Evolutionary conservation across 257 asterid species (phyloP), one percentile per base, ranked within the genome.

Genomic region (Solanum appendiculatum): DNA sequence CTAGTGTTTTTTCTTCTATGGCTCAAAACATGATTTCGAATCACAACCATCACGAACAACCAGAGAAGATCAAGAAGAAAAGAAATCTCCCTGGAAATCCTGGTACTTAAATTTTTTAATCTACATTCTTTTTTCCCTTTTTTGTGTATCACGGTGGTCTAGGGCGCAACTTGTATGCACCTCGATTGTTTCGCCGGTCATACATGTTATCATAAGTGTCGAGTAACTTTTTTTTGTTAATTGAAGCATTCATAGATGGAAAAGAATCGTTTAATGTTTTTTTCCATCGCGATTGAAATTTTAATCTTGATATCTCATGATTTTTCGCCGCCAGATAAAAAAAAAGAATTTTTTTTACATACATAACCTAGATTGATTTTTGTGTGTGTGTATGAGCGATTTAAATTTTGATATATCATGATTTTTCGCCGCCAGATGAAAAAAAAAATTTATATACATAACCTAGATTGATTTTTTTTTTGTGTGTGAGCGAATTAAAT

Each of bases 81-180:
- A 93, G 98, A 87, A 95, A 91, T 69, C 98, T 93, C 88, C 98
- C 98, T 0, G 99, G 98, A 64, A 95, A 95, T 87, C 99, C 99
- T 39, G 99, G 99, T 94, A 86, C 70, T 27, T 9, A 0, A 7
- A 44, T 8, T 8, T 6, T 10, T 40, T 31, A 69, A 70, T 72
- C 3, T 1, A 80, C 11, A 27, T 25, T 25, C 0, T 4, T 8
- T 12, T 31, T 2, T 1, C 1, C 7, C 3, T n/a, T 68, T 31
- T 77, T 42, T 42, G 2, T 9, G 11, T 7, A 9, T 1, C 36
- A 48, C 8, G 0, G 15, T 25, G 60, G 40, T 42, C 1, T 21
- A n/a, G 2, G 4, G 6, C 0, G 9, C 1, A 1, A 13, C 5
- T 16, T 16, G 27, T 9, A 2, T 33, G 1, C 27, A 29, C 66